Percentiles rank a stretch among this genome's conserved stretches.
Conservation (phyloP, 345 rosid genomes). For the Murraya paniculata region DNA sequence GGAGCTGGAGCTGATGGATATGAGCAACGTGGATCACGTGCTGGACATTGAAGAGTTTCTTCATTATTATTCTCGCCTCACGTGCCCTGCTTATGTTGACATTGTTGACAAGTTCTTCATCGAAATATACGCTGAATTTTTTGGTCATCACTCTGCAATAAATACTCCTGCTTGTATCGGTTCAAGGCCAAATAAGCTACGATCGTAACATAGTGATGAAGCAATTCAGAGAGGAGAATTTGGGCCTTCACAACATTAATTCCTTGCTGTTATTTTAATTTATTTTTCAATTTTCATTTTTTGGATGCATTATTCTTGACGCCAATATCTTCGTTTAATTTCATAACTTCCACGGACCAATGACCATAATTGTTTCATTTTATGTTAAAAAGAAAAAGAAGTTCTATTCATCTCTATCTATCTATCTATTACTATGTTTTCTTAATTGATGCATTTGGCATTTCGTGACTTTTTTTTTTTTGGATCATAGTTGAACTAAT, state of each 20-base stretch:
- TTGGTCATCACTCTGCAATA: conserved; percentile 10
- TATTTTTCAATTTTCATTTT: background rate
- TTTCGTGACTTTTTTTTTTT: background rate
- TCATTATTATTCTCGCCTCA: conserved; percentile 71
- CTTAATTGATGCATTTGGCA: background rate
- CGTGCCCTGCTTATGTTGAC: conserved; percentile 63
- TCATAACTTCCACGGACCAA: background rate
- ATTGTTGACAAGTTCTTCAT: conserved; percentile 72
- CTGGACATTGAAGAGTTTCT: conserved; percentile 71
- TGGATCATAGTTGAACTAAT: no score
- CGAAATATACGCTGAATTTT: conserved; percentile 57
- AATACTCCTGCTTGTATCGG: conserved; percentile 9
- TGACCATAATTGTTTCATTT: background rate
- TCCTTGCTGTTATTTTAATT: background rate
- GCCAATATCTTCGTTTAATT: background rate
- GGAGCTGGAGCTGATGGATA: conserved; percentile 69
- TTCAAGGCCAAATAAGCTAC: conserved; percentile 20
- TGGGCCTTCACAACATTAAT: background rate
- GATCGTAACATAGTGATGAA: background rate
- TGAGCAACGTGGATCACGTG: conserved; percentile 54
- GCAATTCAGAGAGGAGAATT: background rate
- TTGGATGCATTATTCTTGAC: background rate
- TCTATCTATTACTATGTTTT: background rate
- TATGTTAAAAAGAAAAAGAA: background rate
- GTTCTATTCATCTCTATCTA: background rate